A percentile compares a stretch with the other conserved stretches of the same genome.
phyloP scores from a whole-genome alignment of 495 filamentous ascomycete genomes.

The Thermothielavioides terrestris region DNA sequence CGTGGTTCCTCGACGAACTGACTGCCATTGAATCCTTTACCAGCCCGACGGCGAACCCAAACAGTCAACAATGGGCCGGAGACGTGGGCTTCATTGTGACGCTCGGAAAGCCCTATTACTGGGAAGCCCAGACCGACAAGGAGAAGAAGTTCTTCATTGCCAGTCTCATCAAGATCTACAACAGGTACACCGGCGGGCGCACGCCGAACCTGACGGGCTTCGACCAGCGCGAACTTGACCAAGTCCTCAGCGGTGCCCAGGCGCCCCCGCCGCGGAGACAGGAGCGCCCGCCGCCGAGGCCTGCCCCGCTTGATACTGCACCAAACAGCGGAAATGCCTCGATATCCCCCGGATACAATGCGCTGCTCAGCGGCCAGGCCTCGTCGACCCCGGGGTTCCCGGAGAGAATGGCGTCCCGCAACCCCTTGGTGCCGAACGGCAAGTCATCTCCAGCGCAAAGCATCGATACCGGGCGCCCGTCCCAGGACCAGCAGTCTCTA shows the following conservation, averaged over 20 bases:
- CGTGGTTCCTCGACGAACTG: conserved; percentile 89
- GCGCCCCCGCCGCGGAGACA: conserved; percentile 16
- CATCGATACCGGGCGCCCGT: conserved; percentile 35
- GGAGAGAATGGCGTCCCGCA: conserved; percentile 23
- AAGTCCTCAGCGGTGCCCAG: conserved; percentile 47
- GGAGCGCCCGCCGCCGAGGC: conserved; percentile 24
- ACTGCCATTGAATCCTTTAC: conserved; percentile 69
- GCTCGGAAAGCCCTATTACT: conserved; percentile 91
- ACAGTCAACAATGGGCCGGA: conserved; percentile 67
- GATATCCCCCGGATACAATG: conserved; percentile 22
- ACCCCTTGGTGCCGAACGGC: conserved; percentile 27
- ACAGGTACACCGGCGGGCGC: conserved; percentile 87
- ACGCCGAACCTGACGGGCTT: conserved; percentile 75
- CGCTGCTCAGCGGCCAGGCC: conserved; percentile 9
- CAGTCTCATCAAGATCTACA: conserved; percentile 88
- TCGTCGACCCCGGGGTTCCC: conserved; percentile 8
- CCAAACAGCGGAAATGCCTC: conserved; percentile 22
- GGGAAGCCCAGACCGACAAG: conserved; percentile 82
- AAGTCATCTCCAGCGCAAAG: conserved; percentile 37
- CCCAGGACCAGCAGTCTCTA: conserved; percentile 35
- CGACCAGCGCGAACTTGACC: conserved; percentile 65
- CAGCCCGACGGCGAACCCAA: conserved; percentile 50
- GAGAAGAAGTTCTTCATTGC: conserved; percentile 98
- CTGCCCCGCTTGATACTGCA: conserved; percentile 23
- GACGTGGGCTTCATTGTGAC: conserved; percentile 81